phyloP scores from a whole-genome alignment of 1,284 basidiomycete species.

The Grifola frondosa region DNA sequence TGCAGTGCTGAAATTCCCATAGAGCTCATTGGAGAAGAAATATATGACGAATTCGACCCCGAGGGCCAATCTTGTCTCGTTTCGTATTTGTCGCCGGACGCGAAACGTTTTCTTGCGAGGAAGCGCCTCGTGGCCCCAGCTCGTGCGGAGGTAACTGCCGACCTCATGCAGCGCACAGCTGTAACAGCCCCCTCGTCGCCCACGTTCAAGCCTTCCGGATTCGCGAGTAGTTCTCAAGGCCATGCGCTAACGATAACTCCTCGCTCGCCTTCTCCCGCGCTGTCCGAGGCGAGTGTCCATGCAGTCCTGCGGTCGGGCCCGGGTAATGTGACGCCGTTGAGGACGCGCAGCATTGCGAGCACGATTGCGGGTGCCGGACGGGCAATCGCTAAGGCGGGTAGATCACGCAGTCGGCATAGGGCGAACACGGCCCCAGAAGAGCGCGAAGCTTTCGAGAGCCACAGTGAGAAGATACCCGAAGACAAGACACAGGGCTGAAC shows the following conservation, averaged over 20 bases:
- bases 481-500: no score
- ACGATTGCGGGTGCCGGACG: no score
- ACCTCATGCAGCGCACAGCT: constrained; percentile 9
- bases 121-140: constrained; percentile 4
- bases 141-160: constrained; percentile 7
- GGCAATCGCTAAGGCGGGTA: no score
- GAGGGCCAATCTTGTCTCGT: constrained; percentile 23
- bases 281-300: no score
- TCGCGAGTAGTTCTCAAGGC: no score
- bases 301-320: no score
- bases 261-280: constrained; percentile 6
- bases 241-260: not conserved
- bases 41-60: constrained; percentile 82
- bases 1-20: constrained; percentile 7
- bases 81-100: constrained; percentile 20
- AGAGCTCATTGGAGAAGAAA: constrained; percentile 88
- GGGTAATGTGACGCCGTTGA: no score
- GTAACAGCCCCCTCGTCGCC: constrained; percentile 11
- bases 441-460: no score
- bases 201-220: constrained; percentile 2
- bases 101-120: constrained; percentile 15
- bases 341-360: no score
- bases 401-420: no score
- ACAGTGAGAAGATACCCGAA: no score
- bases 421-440: no score